phyloP scores from a whole-genome alignment of 192 early-diverging fungal genomes.

The Podila epicladia region DNA sequence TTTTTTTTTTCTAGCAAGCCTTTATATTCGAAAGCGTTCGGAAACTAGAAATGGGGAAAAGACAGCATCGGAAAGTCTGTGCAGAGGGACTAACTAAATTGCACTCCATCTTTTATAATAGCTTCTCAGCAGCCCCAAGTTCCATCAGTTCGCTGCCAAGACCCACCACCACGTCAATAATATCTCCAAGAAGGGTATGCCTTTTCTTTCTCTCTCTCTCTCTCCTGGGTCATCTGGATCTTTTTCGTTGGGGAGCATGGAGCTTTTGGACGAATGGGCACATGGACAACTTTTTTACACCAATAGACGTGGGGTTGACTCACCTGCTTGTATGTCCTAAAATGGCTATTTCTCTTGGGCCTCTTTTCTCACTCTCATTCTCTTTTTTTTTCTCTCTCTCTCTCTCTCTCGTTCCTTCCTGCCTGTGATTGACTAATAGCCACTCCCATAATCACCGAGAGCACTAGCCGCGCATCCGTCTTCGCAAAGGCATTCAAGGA shows the following conservation, averaged over 20 bases:
- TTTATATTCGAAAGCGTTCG: not conserved
- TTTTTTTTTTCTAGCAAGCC: not conserved
- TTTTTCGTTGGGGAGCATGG: not conserved
- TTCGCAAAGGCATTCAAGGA: constrained; percentile 55
- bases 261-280: not conserved
- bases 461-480: constrained; percentile 37
- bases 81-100: not conserved
- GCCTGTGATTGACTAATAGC: not conserved
- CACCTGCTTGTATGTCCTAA: not conserved
- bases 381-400: too few relatives aligned
- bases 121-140: constrained; percentile 48
- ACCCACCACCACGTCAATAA: constrained; percentile 46
- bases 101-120: constrained; percentile 6
- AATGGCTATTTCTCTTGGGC: constrained; percentile 5
- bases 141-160: constrained; percentile 48
- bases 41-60: not conserved
- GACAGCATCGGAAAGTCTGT: not conserved
- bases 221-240: not conserved
- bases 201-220: not conserved
- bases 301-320: too few relatives aligned
- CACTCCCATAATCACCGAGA: constrained; percentile 34
- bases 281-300: too few relatives aligned
- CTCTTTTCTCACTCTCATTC: too few relatives aligned
- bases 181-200: constrained; percentile 44
- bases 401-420: not conserved